Base-by-base conservation (phyloP, 1,139 yeast genomes). In the Geotrichum europaeum region DNA sequence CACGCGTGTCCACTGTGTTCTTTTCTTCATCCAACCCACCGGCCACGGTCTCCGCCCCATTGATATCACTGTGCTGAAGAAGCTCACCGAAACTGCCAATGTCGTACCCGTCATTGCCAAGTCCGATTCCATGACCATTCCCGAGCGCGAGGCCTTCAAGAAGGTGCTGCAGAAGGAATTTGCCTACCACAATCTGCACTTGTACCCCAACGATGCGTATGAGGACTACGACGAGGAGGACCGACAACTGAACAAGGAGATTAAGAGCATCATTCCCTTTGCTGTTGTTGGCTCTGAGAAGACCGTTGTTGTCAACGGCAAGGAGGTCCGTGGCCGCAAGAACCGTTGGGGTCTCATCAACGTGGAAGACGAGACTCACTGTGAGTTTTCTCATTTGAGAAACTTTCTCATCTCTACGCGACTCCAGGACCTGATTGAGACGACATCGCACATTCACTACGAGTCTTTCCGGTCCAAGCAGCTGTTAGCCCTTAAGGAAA, bases 31-130 rank as follows among this genome's bases (percentile, higher is more conserved):
- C 68, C 89, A 89, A 67, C 99, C 99, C 66, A 88, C 89, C 66
- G 89, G 89, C 66, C 80, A 77, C 64, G 95, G 94, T 45, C 84
- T 94, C 70, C 86, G 84, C 69, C 86, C 88, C 53, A 79, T 94
- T 69, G 99, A 94, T 75, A 78, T 91, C 60, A 84, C 86, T 65
- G 95, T 95, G 32, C 81, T 94, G 72, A 88, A 84, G 74, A 90
- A 89, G 76, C 81, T 94, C 66, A 81, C 91, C 56, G 98, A 94
- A 74, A 89, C 91, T 66, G 89, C 95, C 66, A 94, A 94, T 72
- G 97, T 94, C 57, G 89, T 94, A 59, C 99, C 99, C 56, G 87
- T 94, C 57, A 94, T 94, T 75, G 97, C 97, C 65, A 92, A 92
- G 75, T 82, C 96, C 43, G 99, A 94, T 75, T 82, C 96, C 24